Base-by-base conservation (phyloP, 2,329 filamentous ascomycete genomes). In the Nigrograna mackinnonii region DNA sequence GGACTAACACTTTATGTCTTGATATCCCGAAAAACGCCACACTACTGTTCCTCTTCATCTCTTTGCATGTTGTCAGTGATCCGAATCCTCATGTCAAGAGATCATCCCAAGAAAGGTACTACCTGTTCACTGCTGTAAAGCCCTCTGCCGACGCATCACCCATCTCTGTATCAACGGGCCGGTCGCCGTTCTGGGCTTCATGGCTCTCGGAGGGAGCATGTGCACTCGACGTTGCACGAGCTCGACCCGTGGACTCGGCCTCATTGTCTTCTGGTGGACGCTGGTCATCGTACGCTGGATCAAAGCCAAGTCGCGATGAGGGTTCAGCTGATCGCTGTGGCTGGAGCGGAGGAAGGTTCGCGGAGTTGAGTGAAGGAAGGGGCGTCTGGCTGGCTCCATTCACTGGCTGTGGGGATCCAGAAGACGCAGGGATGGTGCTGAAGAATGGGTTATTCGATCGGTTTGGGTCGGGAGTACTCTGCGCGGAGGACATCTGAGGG, bases 91-190 rank as follows among this genome's bases (percentile, higher is more conserved):
- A 21, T 11, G 33, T 12, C 14, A 33, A 19, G 19, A 21, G 19
- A 6, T 22, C 22, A n/a, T n/a, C n/a, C n/a, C n/a, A n/a, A n/a
- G n/a, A n/a, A n/a, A n/a, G n/a, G 5, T 19, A 18, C 55, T 63
- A 69, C 41, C 63, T 59, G 50, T 69, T 70, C 13, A 66, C 66
- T 16, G 67, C 54, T 13, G 67, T 65, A 47, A 70, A 71, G 6
- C 60, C 64, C 18, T 57, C 64, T 22, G 39, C 48, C 3, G 47
- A 37, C 16, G 60, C 57, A 39, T 71, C 68, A n/a, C 51, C 55
- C 69, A 71, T 72, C 52, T 71, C 68, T 1, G 62, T 67, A 40
- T 64, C 60, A 41, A 37, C 37, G 12, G 37, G 46, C 30, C 40
- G 35, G 26, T 69, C 66, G n/a, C 68, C 67, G 32, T 70, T 69